Conservation (phyloP, 2,329 filamentous ascomycete species). For the Aspergillus sp. region DNA sequence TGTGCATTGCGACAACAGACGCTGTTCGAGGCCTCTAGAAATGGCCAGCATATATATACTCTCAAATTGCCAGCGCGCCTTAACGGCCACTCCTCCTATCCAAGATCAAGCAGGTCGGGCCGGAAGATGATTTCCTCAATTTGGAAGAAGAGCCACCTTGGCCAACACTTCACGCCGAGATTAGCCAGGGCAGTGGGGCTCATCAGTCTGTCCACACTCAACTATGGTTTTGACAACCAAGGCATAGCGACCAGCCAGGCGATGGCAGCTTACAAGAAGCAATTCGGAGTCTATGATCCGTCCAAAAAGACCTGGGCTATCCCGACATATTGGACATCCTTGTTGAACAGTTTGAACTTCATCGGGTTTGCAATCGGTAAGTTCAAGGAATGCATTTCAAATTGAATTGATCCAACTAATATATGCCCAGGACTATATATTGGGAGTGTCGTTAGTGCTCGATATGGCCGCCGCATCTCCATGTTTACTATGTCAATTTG, state of each 20-base stretch:
- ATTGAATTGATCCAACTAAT: too few relatives aligned
- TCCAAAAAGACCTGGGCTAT: neutral
- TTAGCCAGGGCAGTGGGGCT: too few relatives aligned
- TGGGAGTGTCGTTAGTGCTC: neutral
- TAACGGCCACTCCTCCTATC: too few relatives aligned
- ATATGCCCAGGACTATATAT: neutral
- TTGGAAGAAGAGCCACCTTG: too few relatives aligned
- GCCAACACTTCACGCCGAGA: too few relatives aligned
- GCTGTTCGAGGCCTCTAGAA: too few relatives aligned
- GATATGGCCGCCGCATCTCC: neutral
- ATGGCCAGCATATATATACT: too few relatives aligned
- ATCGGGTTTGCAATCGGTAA: constrained; percentile 2
- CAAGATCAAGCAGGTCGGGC: too few relatives aligned
- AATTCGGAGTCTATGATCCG: constrained; percentile 3
- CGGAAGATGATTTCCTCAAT: too few relatives aligned
- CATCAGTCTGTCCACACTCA: constrained; percentile 4
- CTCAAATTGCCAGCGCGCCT: too few relatives aligned
- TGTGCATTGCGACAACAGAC: too few relatives aligned
- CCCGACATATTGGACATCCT: neutral
- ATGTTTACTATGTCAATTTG: constrained; percentile 7
- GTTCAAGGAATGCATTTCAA: too few relatives aligned
- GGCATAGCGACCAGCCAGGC: constrained; percentile 6
- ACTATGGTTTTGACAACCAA: constrained; percentile 10
- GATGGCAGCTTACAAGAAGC: constrained; percentile 3
- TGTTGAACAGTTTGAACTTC: constrained; percentile 5